Conservation (phyloP, 768 basidiomycete genomes). For the Coprinopsis marcescibilis region DNA sequence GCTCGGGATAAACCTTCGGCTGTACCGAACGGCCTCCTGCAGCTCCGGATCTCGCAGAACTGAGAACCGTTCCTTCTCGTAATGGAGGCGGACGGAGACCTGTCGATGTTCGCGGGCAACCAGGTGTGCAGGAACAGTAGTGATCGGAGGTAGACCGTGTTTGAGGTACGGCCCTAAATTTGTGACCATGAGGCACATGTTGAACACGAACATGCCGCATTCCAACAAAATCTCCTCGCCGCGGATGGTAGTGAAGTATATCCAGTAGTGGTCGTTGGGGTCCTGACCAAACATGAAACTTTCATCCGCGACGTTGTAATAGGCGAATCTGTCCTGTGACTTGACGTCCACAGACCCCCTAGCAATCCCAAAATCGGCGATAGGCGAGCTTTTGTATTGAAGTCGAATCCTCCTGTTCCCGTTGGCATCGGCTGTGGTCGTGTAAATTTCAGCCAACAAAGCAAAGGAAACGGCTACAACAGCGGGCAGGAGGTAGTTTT, state of each 20-base stretch:
- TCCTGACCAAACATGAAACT: constrained; percentile 32
- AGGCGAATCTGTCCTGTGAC: constrained; percentile 30
- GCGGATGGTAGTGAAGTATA: constrained; percentile 39
- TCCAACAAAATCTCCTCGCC: constrained; percentile 39
- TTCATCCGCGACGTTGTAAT: constrained; percentile 20
- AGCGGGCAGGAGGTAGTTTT: constrained; percentile 30
- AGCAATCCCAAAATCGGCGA: constrained; percentile 41
- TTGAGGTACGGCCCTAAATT: constrained; percentile 6
- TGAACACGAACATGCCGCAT: constrained; percentile 37
- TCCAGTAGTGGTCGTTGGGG: constrained; percentile 43
- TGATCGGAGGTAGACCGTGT: constrained; percentile 12
- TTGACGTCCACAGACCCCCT: constrained; percentile 29
- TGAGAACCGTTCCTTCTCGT: constrained; percentile 16
- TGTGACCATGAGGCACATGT: constrained; percentile 21
- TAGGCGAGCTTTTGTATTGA: constrained; percentile 32
- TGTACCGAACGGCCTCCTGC: constrained; percentile 14
- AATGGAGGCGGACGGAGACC: constrained; percentile 12
- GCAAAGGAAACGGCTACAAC: constrained; percentile 25
- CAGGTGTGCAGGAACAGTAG: constrained; percentile 21
- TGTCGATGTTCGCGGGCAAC: constrained; percentile 14
- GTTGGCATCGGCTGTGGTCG: too few relatives aligned
- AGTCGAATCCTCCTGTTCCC: too few relatives aligned
- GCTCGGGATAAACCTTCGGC: constrained; percentile 6
- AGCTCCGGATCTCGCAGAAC: constrained; percentile 24
- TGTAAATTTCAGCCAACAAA: constrained; percentile 34